Conservation (phyloP, 2,329 filamentous ascomycete genomes). For the Fusarium coffeatum region DNA sequence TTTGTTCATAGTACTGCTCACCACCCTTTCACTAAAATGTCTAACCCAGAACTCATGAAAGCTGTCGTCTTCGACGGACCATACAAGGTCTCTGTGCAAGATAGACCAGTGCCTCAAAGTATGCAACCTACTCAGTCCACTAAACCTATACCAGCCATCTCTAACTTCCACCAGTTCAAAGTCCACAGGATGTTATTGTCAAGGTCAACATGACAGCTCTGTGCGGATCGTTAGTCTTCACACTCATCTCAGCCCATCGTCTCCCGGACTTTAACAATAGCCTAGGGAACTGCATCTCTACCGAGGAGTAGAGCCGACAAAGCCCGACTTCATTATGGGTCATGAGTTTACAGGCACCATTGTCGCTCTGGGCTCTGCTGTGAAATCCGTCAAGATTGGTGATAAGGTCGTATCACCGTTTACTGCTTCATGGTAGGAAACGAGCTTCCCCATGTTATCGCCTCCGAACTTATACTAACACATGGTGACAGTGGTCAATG, state of each 20-base stretch:
- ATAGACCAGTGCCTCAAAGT: conserved; percentile 79
- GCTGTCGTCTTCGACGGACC: conserved; percentile 91
- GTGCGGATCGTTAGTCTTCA: conserved; percentile 76
- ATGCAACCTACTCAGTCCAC: background rate
- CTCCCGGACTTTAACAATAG: too few relatives aligned
- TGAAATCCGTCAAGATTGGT: conserved; percentile 76
- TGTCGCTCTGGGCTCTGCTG: conserved; percentile 72
- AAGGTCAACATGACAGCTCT: conserved; percentile 87
- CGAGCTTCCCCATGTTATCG: background rate
- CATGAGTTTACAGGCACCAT: conserved; percentile 89
- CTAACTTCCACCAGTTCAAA: conserved; percentile 62
- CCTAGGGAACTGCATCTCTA: conserved; percentile 86
- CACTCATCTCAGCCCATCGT: background rate
- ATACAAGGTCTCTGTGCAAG: conserved; percentile 78
- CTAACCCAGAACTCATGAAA: conserved; percentile 73
- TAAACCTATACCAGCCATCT: rapidly evolving
- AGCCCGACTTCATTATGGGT: conserved; percentile 74
- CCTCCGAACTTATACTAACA: background rate
- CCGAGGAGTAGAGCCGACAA: conserved; percentile 80
- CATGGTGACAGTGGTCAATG: conserved; percentile 63
- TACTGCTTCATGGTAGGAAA: conserved; percentile 77
- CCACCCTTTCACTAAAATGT: conserved; percentile 35
- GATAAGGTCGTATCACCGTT: conserved; percentile 89
- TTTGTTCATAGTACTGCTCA: too few relatives aligned
- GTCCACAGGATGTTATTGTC: conserved; percentile 80